Evolutionary conservation across 202 grass and related monocot genomes (phyloP).

Genomic region (Brachypodium distachyon): DNA sequence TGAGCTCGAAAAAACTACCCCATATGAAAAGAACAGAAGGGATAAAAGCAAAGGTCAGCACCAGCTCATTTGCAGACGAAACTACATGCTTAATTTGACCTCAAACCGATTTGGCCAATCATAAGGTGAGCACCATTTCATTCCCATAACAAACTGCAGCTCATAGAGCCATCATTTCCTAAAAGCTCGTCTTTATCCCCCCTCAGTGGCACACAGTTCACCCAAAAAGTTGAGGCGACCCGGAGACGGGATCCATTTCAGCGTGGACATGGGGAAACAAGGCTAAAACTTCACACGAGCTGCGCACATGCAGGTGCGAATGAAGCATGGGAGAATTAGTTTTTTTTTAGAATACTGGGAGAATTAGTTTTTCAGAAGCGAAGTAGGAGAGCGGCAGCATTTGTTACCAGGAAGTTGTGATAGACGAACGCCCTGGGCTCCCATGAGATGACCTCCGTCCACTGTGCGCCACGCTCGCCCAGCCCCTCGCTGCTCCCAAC

Average conservation of each 20-base stretch:
- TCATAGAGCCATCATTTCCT: neutral
- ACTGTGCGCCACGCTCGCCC: conserved; percentile 63
- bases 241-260: neutral
- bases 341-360: neutral
- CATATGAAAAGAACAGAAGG: neutral
- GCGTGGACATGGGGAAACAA: neutral
- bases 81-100: too few species aligned
- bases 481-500: conserved; percentile 49
- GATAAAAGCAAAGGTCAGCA: too few species aligned
- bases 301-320: neutral
- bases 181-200: neutral
- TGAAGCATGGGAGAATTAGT: neutral
- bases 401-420: conserved; percentile 77
- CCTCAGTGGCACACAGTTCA: neutral
- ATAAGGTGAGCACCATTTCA: neutral
- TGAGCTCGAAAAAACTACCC: too few species aligned
- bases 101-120: neutral
- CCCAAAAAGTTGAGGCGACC: neutral
- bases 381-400: neutral
- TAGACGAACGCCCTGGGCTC: conserved; percentile 84
- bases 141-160: neutral
- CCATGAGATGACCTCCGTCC: conserved; percentile 96
- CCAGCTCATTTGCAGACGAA: too few species aligned
- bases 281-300: neutral
- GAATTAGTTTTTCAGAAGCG: too few species aligned